Percentiles rank a stretch among this genome's conserved stretches.
These are phyloP conservation scores for Torulaspora quercuum DNA, from an alignment of 805 yeast genomes.

Conservation along the genomic window DNA sequence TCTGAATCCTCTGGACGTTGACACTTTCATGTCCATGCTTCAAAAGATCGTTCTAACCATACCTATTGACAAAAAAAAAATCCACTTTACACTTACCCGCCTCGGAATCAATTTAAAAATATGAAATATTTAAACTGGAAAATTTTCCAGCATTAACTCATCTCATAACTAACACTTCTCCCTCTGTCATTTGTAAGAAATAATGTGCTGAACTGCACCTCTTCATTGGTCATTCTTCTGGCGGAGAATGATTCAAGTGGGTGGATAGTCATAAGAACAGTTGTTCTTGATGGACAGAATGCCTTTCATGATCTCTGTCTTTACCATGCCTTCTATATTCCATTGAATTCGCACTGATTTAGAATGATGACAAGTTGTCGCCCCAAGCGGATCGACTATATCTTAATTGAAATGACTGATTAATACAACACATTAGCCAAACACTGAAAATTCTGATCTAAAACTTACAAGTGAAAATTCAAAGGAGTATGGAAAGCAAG, in stretches of 20 bases:
- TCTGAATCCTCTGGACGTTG: neutral
- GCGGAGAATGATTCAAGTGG: neutral
- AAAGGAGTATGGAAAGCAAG: neutral
- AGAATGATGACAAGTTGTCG: slow-evolving; percentile 40
- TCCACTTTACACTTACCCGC: too few species aligned
- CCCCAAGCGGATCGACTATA: slow-evolving; percentile 41
- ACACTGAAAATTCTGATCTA: slow-evolving; percentile 41
- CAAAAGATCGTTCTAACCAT: too few species aligned
- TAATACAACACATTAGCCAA: slow-evolving; percentile 34
- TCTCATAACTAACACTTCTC: neutral
- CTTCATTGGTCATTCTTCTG: too few species aligned
- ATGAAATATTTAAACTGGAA: neutral
- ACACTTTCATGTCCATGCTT: too few species aligned
- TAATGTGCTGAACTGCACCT: too few species aligned
- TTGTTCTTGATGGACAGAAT: slow-evolving; percentile 22
- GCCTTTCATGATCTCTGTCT: too few species aligned
- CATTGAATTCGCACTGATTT: slow-evolving; percentile 2
- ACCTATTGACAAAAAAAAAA: too few species aligned
- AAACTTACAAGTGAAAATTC: slow-evolving; percentile 6
- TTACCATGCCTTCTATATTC: slow-evolving; percentile 1
- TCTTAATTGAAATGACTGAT: slow-evolving; percentile 30
- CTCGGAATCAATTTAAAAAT: too few species aligned
- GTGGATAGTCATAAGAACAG: slow-evolving; percentile 16
- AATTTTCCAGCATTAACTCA: neutral
- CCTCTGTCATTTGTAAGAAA: neutral